Evolutionary conservation across 257 asterid species (phyloP).

Genomic region (Lithospermum erythrorhizon): DNA sequence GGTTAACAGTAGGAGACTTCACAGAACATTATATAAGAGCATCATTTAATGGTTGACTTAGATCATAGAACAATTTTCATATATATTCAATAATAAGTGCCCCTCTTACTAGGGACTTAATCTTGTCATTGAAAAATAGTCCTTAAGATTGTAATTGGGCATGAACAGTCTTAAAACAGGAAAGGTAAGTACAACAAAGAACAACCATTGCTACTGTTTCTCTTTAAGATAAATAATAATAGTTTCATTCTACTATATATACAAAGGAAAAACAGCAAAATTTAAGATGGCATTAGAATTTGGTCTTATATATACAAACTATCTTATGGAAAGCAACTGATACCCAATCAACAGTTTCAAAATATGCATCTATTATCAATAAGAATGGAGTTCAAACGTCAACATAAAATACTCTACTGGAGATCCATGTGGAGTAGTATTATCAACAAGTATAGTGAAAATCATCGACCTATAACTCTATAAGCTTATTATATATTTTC

Average conservation of each 20-base stretch:
- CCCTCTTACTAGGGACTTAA: background rate
- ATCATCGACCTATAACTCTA: too few species aligned
- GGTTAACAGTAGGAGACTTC: slow-evolving; percentile 4
- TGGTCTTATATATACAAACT: background rate
- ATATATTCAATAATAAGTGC: background rate
- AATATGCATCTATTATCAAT: too few species aligned
- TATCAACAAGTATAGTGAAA: too few species aligned
- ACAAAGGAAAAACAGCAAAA: background rate
- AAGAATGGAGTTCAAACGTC: too few species aligned
- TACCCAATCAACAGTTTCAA: background rate
- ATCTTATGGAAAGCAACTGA: background rate
- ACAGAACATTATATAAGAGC: slow-evolving; percentile 8
- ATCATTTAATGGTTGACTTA: slow-evolving; percentile 30
- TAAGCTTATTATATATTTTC: too few species aligned
- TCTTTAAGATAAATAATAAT: background rate
- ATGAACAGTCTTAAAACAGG: background rate
- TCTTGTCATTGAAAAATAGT: background rate
- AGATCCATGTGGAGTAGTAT: too few species aligned
- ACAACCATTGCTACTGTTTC: background rate
- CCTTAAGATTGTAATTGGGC: background rate
- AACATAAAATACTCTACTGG: too few species aligned
- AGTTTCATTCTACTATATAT: background rate
- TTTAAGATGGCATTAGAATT: too few species aligned
- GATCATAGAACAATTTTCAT: slow-evolving; percentile 2
- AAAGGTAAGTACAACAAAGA: background rate